Conservation (phyloP, 805 yeast genomes). For the Wickerhamomyces canadensis region DNA sequence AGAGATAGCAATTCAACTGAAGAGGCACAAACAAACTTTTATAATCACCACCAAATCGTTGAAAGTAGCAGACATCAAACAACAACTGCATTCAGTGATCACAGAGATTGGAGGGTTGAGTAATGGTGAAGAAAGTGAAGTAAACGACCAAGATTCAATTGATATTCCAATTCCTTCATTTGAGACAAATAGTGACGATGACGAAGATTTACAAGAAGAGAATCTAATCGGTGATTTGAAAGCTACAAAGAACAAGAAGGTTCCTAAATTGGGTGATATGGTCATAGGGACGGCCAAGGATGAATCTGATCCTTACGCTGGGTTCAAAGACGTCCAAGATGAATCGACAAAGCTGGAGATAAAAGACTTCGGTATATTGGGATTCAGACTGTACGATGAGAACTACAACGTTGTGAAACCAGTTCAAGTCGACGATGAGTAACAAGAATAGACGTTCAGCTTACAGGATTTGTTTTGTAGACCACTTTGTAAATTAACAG, state of each 20-base stretch:
- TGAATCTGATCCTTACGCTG: constrained; percentile 13
- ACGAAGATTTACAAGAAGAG: constrained; percentile 26
- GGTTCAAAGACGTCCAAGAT: constrained; percentile 16
- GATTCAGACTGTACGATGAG: constrained; percentile 20
- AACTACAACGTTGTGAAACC: constrained; percentile 13
- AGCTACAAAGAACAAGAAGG: constrained; percentile 2
- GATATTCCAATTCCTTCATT: constrained; percentile 36
- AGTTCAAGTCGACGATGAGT: constrained; percentile 6
- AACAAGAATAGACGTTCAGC: neutral
- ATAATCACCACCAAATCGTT: constrained; percentile 23
- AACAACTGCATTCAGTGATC: constrained; percentile 32
- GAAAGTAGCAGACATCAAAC: constrained; percentile 23
- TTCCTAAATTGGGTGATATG: constrained; percentile 12
- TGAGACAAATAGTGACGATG: constrained; percentile 18
- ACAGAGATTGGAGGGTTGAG: constrained; percentile 44
- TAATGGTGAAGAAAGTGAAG: constrained; percentile 11
- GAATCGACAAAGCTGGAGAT: constrained; percentile 7
- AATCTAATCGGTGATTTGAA: constrained; percentile 5
- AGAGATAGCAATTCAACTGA: constrained; percentile 21
- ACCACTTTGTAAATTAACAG: too few relatives aligned
- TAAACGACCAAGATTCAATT: constrained; percentile 22
- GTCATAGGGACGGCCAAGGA: constrained; percentile 18
- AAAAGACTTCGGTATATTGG: constrained; percentile 13
- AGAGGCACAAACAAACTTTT: constrained; percentile 31
- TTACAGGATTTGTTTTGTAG: too few relatives aligned